phyloP scores from a whole-genome alignment of 148 eudicot genomes.

The Nyssa sinensis region DNA sequence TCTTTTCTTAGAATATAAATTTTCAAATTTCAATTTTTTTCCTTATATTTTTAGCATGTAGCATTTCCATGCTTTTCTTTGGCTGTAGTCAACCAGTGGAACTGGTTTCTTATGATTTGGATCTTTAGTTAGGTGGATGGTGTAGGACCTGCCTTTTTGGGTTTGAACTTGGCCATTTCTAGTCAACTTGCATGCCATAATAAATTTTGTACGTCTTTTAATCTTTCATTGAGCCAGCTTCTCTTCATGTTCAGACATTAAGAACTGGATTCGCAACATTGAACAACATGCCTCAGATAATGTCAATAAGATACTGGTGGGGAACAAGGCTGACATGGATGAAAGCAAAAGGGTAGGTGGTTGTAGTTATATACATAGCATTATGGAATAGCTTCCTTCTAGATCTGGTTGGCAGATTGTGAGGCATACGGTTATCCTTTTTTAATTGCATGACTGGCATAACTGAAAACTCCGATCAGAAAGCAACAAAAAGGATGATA shows the following conservation, averaged over 20 bases:
- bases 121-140: background rate
- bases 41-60: background rate
- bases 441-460: background rate
- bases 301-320: slow-evolving; percentile 49
- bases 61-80: background rate
- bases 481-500: too few relatives aligned
- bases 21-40: background rate
- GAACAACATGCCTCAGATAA: slow-evolving; percentile 52
- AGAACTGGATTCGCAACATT: slow-evolving; percentile 52
- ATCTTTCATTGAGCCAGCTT: background rate
- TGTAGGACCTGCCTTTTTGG: background rate
- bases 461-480: background rate
- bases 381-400: background rate
- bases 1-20: background rate
- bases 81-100: background rate
- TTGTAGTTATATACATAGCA: background rate
- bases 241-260: slow-evolving; percentile 32
- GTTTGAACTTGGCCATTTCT: background rate
- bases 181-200: background rate
- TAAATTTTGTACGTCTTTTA: background rate
- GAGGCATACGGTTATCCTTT: background rate
- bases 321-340: slow-evolving; percentile 56
- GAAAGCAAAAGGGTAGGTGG: slow-evolving; percentile 45
- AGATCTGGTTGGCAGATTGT: background rate
- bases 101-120: slow-evolving; percentile 2